Evolutionary conservation across 2,329 filamentous ascomycete genomes (phyloP), one percentile per base, ranked within the genome.

Genomic region (Cladosporium sp.): DNA sequence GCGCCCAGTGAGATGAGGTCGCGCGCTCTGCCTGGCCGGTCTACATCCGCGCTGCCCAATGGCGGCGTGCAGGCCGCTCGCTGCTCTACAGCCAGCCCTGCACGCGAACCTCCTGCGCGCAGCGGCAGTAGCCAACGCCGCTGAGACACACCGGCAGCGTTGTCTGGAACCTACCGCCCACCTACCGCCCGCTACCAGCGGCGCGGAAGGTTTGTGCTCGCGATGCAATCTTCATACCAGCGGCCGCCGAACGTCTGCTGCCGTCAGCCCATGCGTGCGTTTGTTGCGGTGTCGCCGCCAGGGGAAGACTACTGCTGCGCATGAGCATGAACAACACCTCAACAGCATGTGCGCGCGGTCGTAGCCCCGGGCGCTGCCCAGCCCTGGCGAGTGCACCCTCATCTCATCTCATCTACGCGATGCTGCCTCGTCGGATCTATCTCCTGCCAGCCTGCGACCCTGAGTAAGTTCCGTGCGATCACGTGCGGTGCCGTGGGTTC

Each of bases 101-200:
- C 42, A 20, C 22, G 19, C 42, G 19, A 17, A n/a, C 45, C 25
- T 34, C 45, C 25, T 9, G 22, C 25, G 8, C 11, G 22, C 45
- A 17, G 28, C 45, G 20, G n/a, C 40, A 14, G 19, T 25, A 14
- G 19, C 28, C 45, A 17, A 20, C 40, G 19, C 40, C 40, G 17
- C 22, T 25, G 49, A 51, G 49, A 51, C 49, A 51, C 43, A 47
- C 20, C 49, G 49, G 49, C 49, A 51, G 30, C 49, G 36, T 17
- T 50, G 47, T 51, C 49, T 51, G 49, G 49, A 51, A 51, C 49
- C 49, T 51, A 51, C 49, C 49, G 49, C 49, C 49, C 49, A 51
- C 49, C 49, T 51, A 51, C 49, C 49, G 49, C 49, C 49, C 49
- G 49, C 36, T 51, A 51, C 49, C 49, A 28, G 14, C 22, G 49